A percentile compares a stretch with the other conserved stretches of the same genome.
Conservation (phyloP, 148 eudicot genomes). For the Suaeda aralocaspica region DNA sequence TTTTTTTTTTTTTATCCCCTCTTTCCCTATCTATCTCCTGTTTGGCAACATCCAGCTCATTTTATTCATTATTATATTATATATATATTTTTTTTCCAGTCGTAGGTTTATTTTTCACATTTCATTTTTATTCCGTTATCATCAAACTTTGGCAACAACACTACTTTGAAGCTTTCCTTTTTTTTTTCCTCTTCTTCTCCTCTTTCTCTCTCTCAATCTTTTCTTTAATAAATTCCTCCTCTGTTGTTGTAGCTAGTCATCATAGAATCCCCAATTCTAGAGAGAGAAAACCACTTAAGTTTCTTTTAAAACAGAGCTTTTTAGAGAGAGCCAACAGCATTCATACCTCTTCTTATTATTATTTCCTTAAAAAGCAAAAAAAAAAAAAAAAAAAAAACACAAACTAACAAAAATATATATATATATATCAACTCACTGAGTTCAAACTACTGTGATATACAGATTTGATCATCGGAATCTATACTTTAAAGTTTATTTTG, state of each 20-base stretch:
- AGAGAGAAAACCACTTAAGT: constrained; percentile 18
- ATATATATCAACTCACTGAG: too few relatives aligned
- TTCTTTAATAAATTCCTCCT: constrained; percentile 19
- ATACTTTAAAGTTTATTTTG: too few relatives aligned
- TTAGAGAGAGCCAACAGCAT: constrained; percentile 13
- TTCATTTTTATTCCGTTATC: neutral
- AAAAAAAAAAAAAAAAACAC: neutral
- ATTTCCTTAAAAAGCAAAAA: neutral
- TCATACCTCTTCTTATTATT: neutral
- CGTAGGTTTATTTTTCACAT: constrained; percentile 28
- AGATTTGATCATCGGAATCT: neutral
- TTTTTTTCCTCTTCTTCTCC: constrained; percentile 1
- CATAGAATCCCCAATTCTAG: constrained; percentile 15
- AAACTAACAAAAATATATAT: too few relatives aligned
- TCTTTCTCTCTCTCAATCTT: neutral
- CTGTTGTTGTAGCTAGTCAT: constrained; percentile 2
- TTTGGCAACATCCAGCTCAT: constrained; percentile 35
- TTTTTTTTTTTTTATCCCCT: too few relatives aligned
- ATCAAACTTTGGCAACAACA: too few relatives aligned
- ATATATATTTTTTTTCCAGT: too few relatives aligned
- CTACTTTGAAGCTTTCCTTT: constrained; percentile 33
- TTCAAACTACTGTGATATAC: neutral
- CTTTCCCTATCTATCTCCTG: constrained; percentile 15
- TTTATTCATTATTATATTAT: too few relatives aligned
- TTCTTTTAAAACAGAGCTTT: neutral